phyloP scores from a whole-genome alignment of 176 grass and related monocot species.

The Areca catechu region DNA sequence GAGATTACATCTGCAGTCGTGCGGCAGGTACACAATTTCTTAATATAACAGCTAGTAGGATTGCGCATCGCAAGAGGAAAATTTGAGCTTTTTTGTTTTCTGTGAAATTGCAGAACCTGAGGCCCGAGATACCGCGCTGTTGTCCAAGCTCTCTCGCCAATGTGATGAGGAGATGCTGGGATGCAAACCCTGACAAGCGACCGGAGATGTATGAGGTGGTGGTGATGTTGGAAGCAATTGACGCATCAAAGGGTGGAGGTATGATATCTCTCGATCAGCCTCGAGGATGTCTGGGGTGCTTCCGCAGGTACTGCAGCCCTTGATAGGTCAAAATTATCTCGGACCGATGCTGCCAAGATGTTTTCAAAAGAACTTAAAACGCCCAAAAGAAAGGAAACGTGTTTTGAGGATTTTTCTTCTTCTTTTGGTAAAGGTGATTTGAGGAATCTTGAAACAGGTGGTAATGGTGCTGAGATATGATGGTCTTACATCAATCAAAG shows the following conservation, averaged over 20 bases:
- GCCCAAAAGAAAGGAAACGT: too few species aligned
- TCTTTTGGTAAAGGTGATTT: too few species aligned
- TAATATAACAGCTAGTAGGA: background rate
- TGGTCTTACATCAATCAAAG: too few species aligned
- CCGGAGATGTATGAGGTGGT: constrained; percentile 10
- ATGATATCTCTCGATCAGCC: constrained; percentile 4
- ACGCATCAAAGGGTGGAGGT: constrained; percentile 1
- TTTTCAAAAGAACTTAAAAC: too few species aligned
- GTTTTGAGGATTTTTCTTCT: too few species aligned
- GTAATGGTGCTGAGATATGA: too few species aligned
- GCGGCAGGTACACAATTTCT: background rate
- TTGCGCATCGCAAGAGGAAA: too few species aligned
- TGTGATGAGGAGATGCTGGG: constrained; percentile 7
- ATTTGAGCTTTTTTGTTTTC: too few species aligned
- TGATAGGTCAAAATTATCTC: background rate
- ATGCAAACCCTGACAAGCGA: constrained; percentile 10
- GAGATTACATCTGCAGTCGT: constrained; percentile 4
- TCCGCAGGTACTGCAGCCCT: background rate
- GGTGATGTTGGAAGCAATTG: background rate
- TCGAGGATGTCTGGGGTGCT: constrained; percentile 4
- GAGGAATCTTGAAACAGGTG: too few species aligned
- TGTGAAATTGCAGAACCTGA: background rate
- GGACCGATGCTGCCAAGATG: too few species aligned
- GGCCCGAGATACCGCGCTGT: constrained; percentile 6
- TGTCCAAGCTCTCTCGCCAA: constrained; percentile 7